Conservation (phyloP, 805 yeast species). For the Myxozyma mucilagina region DNA sequence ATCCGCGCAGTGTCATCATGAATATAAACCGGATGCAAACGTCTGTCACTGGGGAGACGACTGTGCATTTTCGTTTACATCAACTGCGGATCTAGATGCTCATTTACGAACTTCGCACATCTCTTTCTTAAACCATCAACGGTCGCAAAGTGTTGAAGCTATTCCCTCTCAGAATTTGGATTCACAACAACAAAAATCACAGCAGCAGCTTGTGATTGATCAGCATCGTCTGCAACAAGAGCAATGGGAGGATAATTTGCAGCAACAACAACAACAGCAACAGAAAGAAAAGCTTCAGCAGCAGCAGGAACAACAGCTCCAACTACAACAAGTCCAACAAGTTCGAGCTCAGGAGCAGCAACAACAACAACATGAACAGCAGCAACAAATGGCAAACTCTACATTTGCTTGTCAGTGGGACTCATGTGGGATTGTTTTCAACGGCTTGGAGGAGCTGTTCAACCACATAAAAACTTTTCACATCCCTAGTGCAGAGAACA, state of each 20-base stretch:
- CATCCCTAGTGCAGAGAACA: background rate
- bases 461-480: constrained; percentile 34
- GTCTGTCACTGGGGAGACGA: constrained; percentile 33
- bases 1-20: background rate
- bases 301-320: background rate
- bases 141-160: background rate
- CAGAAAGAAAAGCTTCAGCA: background rate
- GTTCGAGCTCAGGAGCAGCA: too few relatives aligned
- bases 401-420: constrained; percentile 44
- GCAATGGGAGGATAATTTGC: background rate
- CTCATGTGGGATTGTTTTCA: constrained; percentile 41
- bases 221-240: constrained; percentile 14
- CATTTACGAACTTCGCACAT: constrained; percentile 29
- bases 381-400: background rate
- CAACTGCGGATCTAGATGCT: constrained; percentile 26
- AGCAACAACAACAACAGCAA: background rate
- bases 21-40: constrained; percentile 4
- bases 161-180: background rate
- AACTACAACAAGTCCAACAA: background rate
- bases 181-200: constrained; percentile 1
- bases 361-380: background rate
- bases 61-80: constrained; percentile 29
- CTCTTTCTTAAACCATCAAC: constrained; percentile 17
- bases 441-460: constrained; percentile 37
- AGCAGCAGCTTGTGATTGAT: constrained; percentile 10